phyloP scores from a whole-genome alignment of 257 asterid species.

The Salvia miltiorrhiza region DNA sequence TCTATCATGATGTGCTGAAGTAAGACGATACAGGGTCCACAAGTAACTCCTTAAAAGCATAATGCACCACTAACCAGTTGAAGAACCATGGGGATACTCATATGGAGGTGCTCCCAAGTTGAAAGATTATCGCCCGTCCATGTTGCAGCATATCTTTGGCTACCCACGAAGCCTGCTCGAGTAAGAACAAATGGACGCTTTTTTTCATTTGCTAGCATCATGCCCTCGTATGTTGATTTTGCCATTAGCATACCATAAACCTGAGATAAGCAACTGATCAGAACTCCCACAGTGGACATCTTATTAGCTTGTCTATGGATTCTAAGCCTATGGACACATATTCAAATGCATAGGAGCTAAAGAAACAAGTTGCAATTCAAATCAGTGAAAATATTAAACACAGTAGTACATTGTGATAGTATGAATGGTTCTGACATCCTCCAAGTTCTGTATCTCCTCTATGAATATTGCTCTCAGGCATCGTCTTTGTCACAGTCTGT shows the following conservation, averaged over 20 bases:
- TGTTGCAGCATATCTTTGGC: constrained; percentile 94
- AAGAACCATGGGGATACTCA: constrained; percentile 93
- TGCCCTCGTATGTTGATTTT: constrained; percentile 84
- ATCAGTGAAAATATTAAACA: background rate
- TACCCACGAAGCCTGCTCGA: constrained; percentile 93
- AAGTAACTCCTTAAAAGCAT: background rate
- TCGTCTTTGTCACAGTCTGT: constrained; percentile 87
- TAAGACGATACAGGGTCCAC: background rate
- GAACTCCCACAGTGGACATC: background rate
- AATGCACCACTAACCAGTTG: constrained; percentile 62
- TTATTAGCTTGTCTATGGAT: background rate
- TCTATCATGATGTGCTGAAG: background rate
- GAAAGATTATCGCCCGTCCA: constrained; percentile 99
- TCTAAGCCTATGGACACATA: background rate
- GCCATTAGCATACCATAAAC: constrained; percentile 95
- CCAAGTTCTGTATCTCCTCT: constrained; percentile 85
- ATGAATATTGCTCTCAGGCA: constrained; percentile 92
- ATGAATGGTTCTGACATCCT: constrained; percentile 65
- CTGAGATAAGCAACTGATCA: constrained; percentile 27
- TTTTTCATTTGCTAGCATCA: constrained; percentile 62
- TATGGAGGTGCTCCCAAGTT: constrained; percentile 95
- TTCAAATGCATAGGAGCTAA: background rate
- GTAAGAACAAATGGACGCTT: constrained; percentile 94
- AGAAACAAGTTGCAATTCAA: background rate
- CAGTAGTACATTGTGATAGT: constrained; percentile 79